These are phyloP conservation scores for Erythrobasidium hasegawianum DNA, from an alignment of 1,284 basidiomycete species.

Conservation along the genomic window DNA sequence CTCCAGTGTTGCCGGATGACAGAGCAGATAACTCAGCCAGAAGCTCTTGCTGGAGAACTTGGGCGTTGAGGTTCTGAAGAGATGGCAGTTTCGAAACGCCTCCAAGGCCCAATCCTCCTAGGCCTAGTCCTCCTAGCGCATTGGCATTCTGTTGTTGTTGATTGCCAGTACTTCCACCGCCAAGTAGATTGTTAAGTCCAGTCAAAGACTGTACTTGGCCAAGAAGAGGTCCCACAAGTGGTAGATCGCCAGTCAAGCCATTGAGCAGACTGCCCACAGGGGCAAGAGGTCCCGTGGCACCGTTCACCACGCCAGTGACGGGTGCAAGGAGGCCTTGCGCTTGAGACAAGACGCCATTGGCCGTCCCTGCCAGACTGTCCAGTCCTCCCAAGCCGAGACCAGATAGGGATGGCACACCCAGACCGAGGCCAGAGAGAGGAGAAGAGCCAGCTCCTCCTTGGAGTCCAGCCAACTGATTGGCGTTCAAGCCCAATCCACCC, in stretches of 20 bases:
- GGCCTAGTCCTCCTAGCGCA: not conserved
- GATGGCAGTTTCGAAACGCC: constrained; percentile 3
- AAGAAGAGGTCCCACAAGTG: not conserved
- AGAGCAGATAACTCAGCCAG: not conserved
- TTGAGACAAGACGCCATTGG: not conserved
- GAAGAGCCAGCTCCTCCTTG: not conserved
- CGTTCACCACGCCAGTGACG: not conserved
- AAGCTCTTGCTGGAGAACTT: not conserved
- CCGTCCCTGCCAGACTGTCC: not conserved
- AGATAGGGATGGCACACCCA: not conserved
- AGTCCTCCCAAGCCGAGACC: constrained; percentile 1
- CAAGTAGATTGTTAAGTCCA: not conserved
- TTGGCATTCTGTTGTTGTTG: too few relatives aligned
- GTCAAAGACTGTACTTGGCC: not conserved
- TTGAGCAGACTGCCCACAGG: not conserved
- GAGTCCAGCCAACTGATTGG: not conserved
- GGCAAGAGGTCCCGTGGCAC: not conserved
- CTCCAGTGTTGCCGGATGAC: not conserved
- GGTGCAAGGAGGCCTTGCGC: too few relatives aligned
- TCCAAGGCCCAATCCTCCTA: too few relatives aligned
- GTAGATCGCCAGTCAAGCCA: not conserved
- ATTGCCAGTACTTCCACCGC: not conserved
- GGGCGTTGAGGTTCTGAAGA: not conserved
- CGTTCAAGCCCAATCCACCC: not conserved
- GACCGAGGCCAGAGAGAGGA: constrained; percentile 8